Evolutionary conservation across 495 filamentous ascomycete genomes (phyloP).

Genomic region (Aspergillus olivimuriae): DNA sequence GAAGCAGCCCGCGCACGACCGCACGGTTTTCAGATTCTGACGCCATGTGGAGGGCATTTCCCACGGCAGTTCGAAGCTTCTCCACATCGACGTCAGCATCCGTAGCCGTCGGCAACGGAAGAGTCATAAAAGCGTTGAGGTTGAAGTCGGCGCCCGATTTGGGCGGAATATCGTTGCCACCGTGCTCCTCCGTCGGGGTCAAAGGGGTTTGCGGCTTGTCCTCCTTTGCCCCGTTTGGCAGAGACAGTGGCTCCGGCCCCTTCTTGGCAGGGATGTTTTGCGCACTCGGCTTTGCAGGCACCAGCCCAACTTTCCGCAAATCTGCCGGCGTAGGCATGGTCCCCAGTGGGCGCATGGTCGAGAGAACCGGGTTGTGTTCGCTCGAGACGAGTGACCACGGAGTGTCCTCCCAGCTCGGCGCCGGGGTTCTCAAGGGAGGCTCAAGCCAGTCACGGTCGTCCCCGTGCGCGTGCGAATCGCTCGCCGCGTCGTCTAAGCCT

Average conservation of each 20-base stretch:
- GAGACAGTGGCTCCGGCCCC: conserved; percentile 2
- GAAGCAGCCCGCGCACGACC: conserved; percentile 22
- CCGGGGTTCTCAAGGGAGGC: conserved; percentile 56
- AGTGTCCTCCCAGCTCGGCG: conserved; percentile 64
- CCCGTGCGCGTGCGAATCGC: conserved; percentile 6
- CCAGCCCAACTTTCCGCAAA: conserved; percentile 25
- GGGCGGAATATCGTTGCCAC: neutral
- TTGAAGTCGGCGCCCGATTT: conserved; percentile 8
- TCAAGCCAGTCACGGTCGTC: conserved; percentile 59
- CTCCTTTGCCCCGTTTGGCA: conserved; percentile 10
- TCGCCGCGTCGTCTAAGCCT: conserved; percentile 1
- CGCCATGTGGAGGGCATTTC: conserved; percentile 16
- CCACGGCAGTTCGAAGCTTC: conserved; percentile 18
- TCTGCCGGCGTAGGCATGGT: conserved; percentile 20
- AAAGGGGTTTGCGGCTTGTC: conserved; percentile 12
- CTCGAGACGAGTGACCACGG: conserved; percentile 26
- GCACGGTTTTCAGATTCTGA: conserved; percentile 19
- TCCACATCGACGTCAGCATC: conserved; percentile 21
- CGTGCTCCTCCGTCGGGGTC: conserved; percentile 11
- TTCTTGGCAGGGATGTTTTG: conserved; percentile 15
- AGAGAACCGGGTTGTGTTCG: conserved; percentile 21
- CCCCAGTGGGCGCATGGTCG: conserved; percentile 27
- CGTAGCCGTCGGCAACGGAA: conserved; percentile 18
- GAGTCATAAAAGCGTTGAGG: conserved; percentile 12
- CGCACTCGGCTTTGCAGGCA: conserved; percentile 13